Evolutionary conservation across 106 monocot species (phyloP).

Genomic region (Phalaenopsis equestris): DNA sequence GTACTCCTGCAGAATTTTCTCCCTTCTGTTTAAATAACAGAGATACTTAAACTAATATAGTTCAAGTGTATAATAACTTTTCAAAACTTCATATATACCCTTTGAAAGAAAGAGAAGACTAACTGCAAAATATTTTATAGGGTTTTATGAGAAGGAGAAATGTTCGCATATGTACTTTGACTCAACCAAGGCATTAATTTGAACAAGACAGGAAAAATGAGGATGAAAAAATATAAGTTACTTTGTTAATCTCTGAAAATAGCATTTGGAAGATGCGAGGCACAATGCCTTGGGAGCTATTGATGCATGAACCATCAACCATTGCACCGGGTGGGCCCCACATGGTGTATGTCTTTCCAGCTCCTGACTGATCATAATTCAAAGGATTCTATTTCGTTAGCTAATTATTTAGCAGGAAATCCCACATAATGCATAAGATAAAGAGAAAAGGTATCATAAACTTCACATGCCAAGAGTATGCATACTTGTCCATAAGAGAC

Average conservation of each 20-base stretch:
- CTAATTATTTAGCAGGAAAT: background rate
- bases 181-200: background rate
- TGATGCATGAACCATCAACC: slow-evolving; percentile 36
- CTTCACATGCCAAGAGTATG: background rate
- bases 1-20: slow-evolving; percentile 31
- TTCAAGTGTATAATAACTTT: background rate
- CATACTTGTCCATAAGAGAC: slow-evolving; percentile 91
- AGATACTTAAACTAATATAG: background rate
- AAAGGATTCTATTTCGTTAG: background rate
- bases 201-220: background rate
- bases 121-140: background rate
- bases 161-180: background rate
- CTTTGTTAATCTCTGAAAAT: slow-evolving; percentile 70
- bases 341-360: slow-evolving; percentile 94
- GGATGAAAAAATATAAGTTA: slow-evolving; percentile 10
- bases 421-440: background rate
- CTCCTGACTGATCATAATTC: slow-evolving; percentile 45
- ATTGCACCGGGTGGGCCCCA: slow-evolving; percentile 88
- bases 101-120: background rate
- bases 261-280: slow-evolving; percentile 80
- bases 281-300: slow-evolving; percentile 54
- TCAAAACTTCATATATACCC: background rate
- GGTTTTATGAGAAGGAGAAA: background rate
- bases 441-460: background rate
- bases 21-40: slow-evolving; percentile 32